Percentiles rank a stretch among this genome's conserved stretches.
Evolutionary conservation across 2,329 filamentous ascomycete species (phyloP).

Genomic region (Endoconidiophora laricicola): DNA sequence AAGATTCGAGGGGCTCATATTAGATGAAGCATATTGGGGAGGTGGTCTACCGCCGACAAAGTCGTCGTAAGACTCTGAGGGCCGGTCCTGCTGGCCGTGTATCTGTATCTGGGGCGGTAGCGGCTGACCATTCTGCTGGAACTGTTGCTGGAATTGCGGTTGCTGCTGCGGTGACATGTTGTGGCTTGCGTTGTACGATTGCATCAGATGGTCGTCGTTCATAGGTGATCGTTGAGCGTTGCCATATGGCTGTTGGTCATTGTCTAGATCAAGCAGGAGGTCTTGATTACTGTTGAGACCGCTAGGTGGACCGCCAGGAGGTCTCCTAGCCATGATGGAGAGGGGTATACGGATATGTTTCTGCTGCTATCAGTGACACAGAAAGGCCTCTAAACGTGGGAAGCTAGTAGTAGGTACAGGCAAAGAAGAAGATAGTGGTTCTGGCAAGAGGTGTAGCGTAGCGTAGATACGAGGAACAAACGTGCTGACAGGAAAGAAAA

Average conservation of each 20-base stretch:
- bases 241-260: slow-evolving; percentile 54
- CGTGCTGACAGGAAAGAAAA: slow-evolving; percentile 5
- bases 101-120: slow-evolving; percentile 15
- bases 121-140: slow-evolving; percentile 1
- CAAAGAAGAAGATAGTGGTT: neutral
- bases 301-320: slow-evolving; percentile 30
- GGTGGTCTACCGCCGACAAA: slow-evolving; percentile 57
- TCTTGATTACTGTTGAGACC: slow-evolving; percentile 31
- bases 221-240: slow-evolving; percentile 61
- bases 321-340: slow-evolving; percentile 41
- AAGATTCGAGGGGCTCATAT: slow-evolving; percentile 5
- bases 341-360: neutral
- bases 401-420: slow-evolving; percentile 13
- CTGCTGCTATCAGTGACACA: neutral
- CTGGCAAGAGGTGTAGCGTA: neutral
- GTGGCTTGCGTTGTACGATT: slow-evolving; percentile 41
- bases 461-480: too few relatives aligned
- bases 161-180: slow-evolving; percentile 8
- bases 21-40: slow-evolving; percentile 27
- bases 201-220: slow-evolving; percentile 65
- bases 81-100: slow-evolving; percentile 32
- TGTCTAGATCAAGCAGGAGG: slow-evolving; percentile 59
- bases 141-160: neutral
- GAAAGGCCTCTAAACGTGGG: slow-evolving; percentile 23
- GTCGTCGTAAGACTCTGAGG: slow-evolving; percentile 86